Percentiles rank a stretch among this genome's conserved stretches.
These are phyloP conservation scores for Pilatotrama ljubarskyi DNA, from an alignment of 768 basidiomycete species.

Conservation along the genomic window DNA sequence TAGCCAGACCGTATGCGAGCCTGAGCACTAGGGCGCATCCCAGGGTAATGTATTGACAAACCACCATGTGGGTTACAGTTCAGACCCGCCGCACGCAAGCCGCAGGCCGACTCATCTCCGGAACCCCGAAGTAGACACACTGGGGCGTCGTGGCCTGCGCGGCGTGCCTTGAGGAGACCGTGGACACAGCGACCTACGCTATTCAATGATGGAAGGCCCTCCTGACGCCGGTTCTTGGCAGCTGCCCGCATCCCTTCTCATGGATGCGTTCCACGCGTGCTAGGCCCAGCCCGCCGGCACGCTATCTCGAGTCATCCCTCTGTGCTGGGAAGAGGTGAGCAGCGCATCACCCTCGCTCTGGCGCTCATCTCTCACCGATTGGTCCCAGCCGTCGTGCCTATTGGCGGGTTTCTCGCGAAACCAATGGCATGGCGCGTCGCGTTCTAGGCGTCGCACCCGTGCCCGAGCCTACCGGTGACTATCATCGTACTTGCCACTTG, in stretches of 20 bases:
- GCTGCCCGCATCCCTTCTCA: conserved; percentile 4
- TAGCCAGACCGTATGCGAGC: background rate
- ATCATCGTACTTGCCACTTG: background rate
- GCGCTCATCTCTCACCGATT: background rate
- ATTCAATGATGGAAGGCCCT: conserved; percentile 2
- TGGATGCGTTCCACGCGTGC: conserved; percentile 4
- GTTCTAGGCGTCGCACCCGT: no score
- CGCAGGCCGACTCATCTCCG: background rate
- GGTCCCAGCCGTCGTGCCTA: background rate
- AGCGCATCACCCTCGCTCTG: background rate
- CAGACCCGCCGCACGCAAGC: background rate
- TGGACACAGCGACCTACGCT: background rate
- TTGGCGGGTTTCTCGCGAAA: background rate
- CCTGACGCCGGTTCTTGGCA: conserved; percentile 10
- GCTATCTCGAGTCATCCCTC: background rate
- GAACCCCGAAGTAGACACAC: background rate
- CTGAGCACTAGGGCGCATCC: background rate
- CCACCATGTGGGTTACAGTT: background rate
- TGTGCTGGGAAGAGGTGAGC: background rate
- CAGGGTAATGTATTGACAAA: background rate
- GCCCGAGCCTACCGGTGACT: background rate
- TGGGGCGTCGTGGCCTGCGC: background rate
- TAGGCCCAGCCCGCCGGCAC: background rate
- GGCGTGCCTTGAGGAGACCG: background rate
- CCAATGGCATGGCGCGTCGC: background rate